Base-by-base conservation (phyloP, 75 land plant species). In the Isoetes taiwanensis region DNA sequence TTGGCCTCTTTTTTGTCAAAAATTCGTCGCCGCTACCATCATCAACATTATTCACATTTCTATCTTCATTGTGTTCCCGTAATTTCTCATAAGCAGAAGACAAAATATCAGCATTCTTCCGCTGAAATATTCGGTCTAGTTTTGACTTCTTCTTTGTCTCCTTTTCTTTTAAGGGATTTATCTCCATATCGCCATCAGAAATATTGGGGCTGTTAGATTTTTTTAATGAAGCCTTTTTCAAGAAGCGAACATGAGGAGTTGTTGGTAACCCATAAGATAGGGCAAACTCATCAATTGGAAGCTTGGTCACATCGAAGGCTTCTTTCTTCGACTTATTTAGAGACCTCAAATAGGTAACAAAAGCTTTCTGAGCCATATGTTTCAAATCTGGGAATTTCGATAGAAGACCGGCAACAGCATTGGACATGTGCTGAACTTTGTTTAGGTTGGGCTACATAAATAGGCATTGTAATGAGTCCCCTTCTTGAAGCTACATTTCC, bases 191-290 rank as follows among this genome's bases (percentile, higher is more conserved):
- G 28, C 26, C 2, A 41, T 58, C 19, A 41, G 16, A 10, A 8
- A 40, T 4, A 9, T 23, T 52, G 27, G 48, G 23, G 32, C 17
- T 57, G 5, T 54, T 35, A 29, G 37, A n/a, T 10, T 59, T 48
- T 58, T 20, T 35, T 14, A 57, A 30, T 20, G 46, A 24, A 25
- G 30, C 14, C 20, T 70, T 73, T 58, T 61, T 68, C 58, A 86
- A 29, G 37, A 93, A 79, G 10, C 96, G 75, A 10, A 87, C 43
- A 52, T 86, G 79, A 9, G 99, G 99, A 26, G 83, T 78, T 64
- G 86, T 78, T 12, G 96, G 88, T 26, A 93, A 71, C 50, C 99
- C 99, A 31, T 84, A 58, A 56, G 99, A 93, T 34, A 70, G 80
- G 23, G 99, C 70, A 63, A 57, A 93, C 27, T 81, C 96, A 19